These are phyloP conservation scores for Typha latifolia DNA, from an alignment of 176 grass and related monocot genomes.

Conservation along the genomic window DNA sequence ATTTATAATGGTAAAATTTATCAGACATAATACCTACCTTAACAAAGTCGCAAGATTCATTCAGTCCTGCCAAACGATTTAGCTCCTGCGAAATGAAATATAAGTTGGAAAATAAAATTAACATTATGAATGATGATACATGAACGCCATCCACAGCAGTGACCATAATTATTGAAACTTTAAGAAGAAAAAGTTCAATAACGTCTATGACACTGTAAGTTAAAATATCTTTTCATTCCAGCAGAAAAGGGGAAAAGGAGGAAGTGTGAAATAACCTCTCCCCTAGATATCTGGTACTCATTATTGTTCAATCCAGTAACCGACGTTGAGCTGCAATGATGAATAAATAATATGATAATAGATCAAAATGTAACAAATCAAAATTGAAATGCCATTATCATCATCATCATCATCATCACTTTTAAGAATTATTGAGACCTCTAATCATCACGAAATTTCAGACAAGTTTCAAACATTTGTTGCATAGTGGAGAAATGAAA, in stretches of 20 bases:
- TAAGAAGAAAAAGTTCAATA: too few relatives aligned
- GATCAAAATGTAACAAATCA: background rate
- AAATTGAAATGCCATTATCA: background rate
- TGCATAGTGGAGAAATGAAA: too few relatives aligned
- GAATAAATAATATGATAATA: background rate
- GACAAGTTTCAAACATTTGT: too few relatives aligned
- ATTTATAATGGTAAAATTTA: background rate
- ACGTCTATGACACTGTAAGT: too few relatives aligned
- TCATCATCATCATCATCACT: background rate
- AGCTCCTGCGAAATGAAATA: conserved; percentile 48
- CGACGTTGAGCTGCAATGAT: conserved; percentile 61
- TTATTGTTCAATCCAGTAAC: conserved; percentile 95
- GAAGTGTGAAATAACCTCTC: conserved; percentile 39
- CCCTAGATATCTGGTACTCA: conserved; percentile 92
- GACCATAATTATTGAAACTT: background rate
- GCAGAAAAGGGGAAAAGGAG: conserved; percentile 1
- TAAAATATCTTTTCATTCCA: too few relatives aligned
- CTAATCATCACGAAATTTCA: background rate
- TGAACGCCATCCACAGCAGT: too few relatives aligned
- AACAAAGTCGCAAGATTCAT: conserved; percentile 69
- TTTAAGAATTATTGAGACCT: background rate
- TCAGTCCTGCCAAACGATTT: conserved; percentile 56
- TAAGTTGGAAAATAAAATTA: background rate
- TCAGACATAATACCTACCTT: conserved; percentile 42
- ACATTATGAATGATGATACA: background rate